Base-by-base conservation (phyloP, 345 rosid genomes). In the Corchorus olitorius region DNA sequence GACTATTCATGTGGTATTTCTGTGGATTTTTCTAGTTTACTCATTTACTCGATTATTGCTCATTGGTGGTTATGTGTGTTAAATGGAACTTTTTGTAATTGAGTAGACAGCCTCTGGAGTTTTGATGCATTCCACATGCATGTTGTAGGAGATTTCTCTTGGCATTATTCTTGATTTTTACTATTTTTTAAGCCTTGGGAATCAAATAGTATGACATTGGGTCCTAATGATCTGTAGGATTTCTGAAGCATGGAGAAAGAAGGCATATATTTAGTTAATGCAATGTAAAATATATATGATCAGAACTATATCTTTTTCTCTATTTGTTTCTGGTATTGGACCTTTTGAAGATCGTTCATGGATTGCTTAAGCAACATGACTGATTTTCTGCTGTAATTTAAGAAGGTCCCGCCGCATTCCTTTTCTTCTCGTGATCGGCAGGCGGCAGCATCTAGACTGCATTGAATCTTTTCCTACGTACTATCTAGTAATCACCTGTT, bases 51-150 rank as follows among this genome's bases (percentile, higher is more conserved):
- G 65, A 39, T 60, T 34, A 16, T 70, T n/a, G 16, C 48, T 53
- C 17, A 11, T 70, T 53, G 61, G n/a, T 48, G 46, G 58, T 70
- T 50, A 27, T 78, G 70, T 77, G 62, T 65, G 17, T 70, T 55
- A 65, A 55, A 41, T 77, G 55, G 63, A 66, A 39, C 59, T 59
- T 71, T 53, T 62, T 63, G 70, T 49, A 4, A 13, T 56, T 19
- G 20, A 39, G 19, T 72, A 52, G 10, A 52, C 16, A 52, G 16
- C 46, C 60, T 34, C 5, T 70, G 27, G n/a, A 70, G 27, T 70
- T 62, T 60, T 48, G 48, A 61, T 60, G 27, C 58, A 45, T 10
- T 17, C 43, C 35, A 60, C 4, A 9, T 73, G 43, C 41, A 17
- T 61, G 54, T 70, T 45, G 5, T 61, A 33, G 68, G 53, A 48